Evolutionary conservation across 2,329 filamentous ascomycete species (phyloP), one percentile per base, ranked within the genome.

Genomic region (Aspergillus neoniger): DNA sequence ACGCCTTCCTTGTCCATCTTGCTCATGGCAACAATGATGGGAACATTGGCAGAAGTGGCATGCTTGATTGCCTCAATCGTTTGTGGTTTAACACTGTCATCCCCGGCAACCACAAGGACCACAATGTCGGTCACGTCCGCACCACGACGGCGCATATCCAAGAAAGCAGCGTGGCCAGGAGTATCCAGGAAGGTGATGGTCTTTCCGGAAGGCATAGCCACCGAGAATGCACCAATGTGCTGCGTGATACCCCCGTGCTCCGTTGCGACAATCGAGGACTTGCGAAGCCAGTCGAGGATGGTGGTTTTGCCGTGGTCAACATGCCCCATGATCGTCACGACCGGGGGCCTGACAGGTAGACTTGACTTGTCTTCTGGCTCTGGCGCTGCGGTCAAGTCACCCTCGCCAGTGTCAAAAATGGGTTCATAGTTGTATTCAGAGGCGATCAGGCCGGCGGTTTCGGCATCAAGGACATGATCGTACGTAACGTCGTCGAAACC

Each of bases 221-320:
- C 95, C 6, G 92, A 92, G 79, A 99, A 99, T 15, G 95, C 95
- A 76, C 95, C 96, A 66, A 99, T 99, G 72, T 99, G 95, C 75
- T 99, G 95, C 0, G 95, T 99, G 72, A 99, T 99, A 38, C 95
- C 95, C 64, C 95, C 95, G 72, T 97, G 93, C 74, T 99, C 95
- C 57, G 90, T 87, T 5, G 92, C 92, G 44, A 89, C 96, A 47
- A 99, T 87, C 6, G 92, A 97, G 1, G 93, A 95, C 69, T 96
- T 96, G 39, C 95, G 90, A 48, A 99, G 82, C 79, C 89, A 98
- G 74, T 99, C 95, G 9, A 99, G 82, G 44, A 99, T 88, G 0
- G 96, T 99, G 0, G 95, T 99, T 80, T 99, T 99, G 57, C 95
- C 95, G 75, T 99, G 95, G 74, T 99, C 96, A 69, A 99, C 95